Conservation (phyloP, 2,329 filamentous ascomycete species). For the Xylariaceae sp. region DNA sequence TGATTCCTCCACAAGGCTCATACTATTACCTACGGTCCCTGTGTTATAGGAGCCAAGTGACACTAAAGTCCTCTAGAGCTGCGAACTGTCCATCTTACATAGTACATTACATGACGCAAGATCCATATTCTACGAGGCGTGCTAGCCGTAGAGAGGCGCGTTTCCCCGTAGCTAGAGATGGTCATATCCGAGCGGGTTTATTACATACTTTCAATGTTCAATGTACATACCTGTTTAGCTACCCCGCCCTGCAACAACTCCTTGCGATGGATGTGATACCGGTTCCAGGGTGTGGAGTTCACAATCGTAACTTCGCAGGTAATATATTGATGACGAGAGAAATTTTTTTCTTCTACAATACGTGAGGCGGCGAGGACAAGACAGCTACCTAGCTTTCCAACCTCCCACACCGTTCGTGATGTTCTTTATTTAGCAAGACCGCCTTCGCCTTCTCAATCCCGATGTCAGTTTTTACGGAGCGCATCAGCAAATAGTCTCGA, state of each 20-base stretch:
- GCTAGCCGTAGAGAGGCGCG: slow-evolving; percentile 5
- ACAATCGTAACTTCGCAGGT: background rate
- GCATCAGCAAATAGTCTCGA: slow-evolving; percentile 1
- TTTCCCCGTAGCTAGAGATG: background rate
- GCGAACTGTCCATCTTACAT: slow-evolving; percentile 21
- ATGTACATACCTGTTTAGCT: slow-evolving; percentile 5
- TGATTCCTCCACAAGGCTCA: background rate
- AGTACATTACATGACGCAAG: slow-evolving; percentile 25
- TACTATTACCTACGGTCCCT: background rate
- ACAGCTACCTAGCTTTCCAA: slow-evolving; percentile 2
- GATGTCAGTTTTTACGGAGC: background rate
- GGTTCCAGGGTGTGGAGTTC: background rate
- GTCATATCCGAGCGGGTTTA: background rate
- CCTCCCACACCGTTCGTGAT: slow-evolving; percentile 2
- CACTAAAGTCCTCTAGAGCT: slow-evolving; percentile 8
- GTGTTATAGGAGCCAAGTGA: background rate
- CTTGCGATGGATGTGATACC: slow-evolving; percentile 14
- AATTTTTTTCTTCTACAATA: background rate
- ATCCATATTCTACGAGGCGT: slow-evolving; percentile 23
- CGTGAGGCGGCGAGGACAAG: background rate
- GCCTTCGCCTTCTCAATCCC: background rate
- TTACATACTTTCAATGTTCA: no score
- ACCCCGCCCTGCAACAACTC: slow-evolving; percentile 5
- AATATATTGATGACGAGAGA: background rate
- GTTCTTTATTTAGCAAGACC: slow-evolving; percentile 2